These are phyloP conservation scores for Ascoidea rubescens DNA, from an alignment of 805 yeast genomes.

Conservation along the genomic window DNA sequence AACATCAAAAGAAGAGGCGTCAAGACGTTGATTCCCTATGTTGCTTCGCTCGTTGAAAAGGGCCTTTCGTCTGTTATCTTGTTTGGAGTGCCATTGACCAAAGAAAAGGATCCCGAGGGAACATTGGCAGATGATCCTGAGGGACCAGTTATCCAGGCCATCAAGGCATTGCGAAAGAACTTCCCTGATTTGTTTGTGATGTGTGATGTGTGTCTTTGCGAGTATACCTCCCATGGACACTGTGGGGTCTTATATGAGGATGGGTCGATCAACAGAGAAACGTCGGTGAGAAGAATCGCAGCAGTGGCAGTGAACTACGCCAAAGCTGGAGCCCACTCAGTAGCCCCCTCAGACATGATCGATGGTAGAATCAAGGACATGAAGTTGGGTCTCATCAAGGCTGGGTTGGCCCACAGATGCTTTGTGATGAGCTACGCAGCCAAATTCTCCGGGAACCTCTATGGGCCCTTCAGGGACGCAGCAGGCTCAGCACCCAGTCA, in stretches of 20 bases:
- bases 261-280: slow-evolving; percentile 67
- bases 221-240: slow-evolving; percentile 95
- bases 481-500: slow-evolving; percentile 82
- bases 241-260: slow-evolving; percentile 86
- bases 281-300: slow-evolving; percentile 70
- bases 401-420: slow-evolving; percentile 73
- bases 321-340: slow-evolving; percentile 87
- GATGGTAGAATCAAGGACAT: slow-evolving; percentile 90
- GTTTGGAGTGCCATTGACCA: slow-evolving; percentile 80
- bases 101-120: slow-evolving; percentile 66
- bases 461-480: slow-evolving; percentile 97
- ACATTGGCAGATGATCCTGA: slow-evolving; percentile 91
- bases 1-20: slow-evolving; percentile 81
- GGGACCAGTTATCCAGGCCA: slow-evolving; percentile 84
- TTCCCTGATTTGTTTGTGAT: slow-evolving; percentile 80
- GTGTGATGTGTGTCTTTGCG: slow-evolving; percentile 95
- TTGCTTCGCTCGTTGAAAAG: slow-evolving; percentile 53
- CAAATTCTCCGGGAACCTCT: slow-evolving; percentile 78
- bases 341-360: slow-evolving; percentile 96
- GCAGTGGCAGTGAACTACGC: slow-evolving; percentile 95
- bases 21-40: slow-evolving; percentile 62
- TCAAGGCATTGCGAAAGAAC: slow-evolving; percentile 42
- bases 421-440: slow-evolving; percentile 91
- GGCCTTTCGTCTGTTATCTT: slow-evolving; percentile 78
- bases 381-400: slow-evolving; percentile 69